Base-by-base conservation (phyloP, 371 early-diverging fungal species). In the Mycotypha africana region DNA sequence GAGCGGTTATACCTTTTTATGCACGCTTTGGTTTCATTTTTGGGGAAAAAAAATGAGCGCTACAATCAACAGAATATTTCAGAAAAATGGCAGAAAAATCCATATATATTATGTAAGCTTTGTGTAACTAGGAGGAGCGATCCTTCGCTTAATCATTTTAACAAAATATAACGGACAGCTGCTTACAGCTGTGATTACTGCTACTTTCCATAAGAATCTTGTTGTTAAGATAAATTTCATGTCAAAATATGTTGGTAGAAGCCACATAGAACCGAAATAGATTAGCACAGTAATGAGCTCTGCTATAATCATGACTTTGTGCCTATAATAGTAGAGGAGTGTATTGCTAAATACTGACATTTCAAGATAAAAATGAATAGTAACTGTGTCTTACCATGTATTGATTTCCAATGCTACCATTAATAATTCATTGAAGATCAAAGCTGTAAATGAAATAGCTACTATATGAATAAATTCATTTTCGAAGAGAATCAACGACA, bases 391-490 rank as follows among this genome's bases (percentile, higher is more conserved):
- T 46, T 69, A 76, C 94, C 95, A 95, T 11, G 90, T 93, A 44
- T 81, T 82, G 33, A 96, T 90, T 58, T 94, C 92, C 31, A 98
- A 60, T 3, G 96, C 92, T 6, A 99, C 97, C 98, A 97, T 98
- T n/a, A 98, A 62, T 33, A 99, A 67, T 67, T 99, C 99, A 66
- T 99, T 99, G 47, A 98, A 82, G 26, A 99, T 89, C 36, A 99
- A 63, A 0, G 95, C 91, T 1, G 97, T 96, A 60, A 99, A 99
- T 4, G 95, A 91, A 33, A 99, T 93, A 3, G 97, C 89, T 2
- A 97, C 93, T 32, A 99, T 91, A 54, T 94, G 87, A 34, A 97
- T 83, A 58, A 98, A 93, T 65, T 98, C 95, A 46, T 88, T 84
- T 57, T 96, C 95, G 68, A 98, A 98, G 34, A 97, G 76, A 61